Base-by-base conservation (phyloP, 1,139 yeast genomes). In the Chernovozyma aurita region DNA sequence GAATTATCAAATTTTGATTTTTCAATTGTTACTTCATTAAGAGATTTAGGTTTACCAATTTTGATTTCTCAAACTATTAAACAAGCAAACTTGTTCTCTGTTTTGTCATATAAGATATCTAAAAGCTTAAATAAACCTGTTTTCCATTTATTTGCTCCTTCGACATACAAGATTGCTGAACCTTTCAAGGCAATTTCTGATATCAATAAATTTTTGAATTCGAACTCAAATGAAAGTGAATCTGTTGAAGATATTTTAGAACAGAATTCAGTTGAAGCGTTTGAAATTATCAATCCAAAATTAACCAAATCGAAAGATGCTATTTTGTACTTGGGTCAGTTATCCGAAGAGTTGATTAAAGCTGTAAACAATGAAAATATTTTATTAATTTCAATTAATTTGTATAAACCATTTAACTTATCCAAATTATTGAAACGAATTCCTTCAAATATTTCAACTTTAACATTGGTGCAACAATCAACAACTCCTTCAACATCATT, bases 361-460 rank as follows among this genome's bases (percentile, higher is more conserved):
- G 64, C 73, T 11, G 70, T 74, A 26, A 54, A 65, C 28, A 58
- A 70, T 18, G 53, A 61, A 34, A 59, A 66, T 31, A 65, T 71
- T 12, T 76, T 81, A 21, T 52, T 85, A 29, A 61, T 84, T 28
- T 64, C 78, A 5, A 66, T 85, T 33, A 76, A 82, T 30, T 73
- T 77, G 21, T 83, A 82, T 62, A 73, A 84, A 49, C 96, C 96
- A 12, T 85, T 87, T 65, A 64, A 73, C 42, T 61, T 81, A 36
- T 58, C 61, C 12, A 57, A 63, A 15, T 65, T 87, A 30, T 63
- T 81, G 35, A 52, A 65, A 3, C 52, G 63, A 2, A 53, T 86
- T 28, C 92, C 95, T 21, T 46, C 70, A 1, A 55, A 78, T 1
- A 75, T 82, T 26, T 69, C 69, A 36, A 69, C 76, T 20, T 63